phyloP scores from a whole-genome alignment of 345 rosid genomes.

The Diplotaxis tenuifolia region DNA sequence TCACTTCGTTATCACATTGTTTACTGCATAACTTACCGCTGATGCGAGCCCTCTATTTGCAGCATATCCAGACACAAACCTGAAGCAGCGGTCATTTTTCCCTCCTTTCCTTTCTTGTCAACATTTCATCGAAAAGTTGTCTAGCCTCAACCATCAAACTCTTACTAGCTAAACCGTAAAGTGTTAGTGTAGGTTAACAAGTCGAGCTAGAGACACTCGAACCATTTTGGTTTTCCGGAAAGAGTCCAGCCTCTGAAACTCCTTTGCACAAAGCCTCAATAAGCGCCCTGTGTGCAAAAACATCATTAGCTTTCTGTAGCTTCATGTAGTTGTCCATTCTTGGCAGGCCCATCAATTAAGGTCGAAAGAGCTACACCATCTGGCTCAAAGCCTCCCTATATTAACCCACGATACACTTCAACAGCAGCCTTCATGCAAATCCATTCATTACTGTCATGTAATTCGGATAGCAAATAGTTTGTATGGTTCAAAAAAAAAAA shows the following conservation, averaged over 20 bases:
- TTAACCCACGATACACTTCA: constrained; percentile 25
- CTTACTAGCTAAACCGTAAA: constrained; percentile 42
- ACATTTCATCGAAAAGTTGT: constrained; percentile 45
- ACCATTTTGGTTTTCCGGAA: constrained; percentile 46
- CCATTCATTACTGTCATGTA: constrained; percentile 34
- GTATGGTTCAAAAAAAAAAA: too few species aligned
- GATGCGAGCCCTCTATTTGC: constrained; percentile 38
- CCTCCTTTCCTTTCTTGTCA: constrained; percentile 37
- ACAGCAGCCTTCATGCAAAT: constrained; percentile 36
- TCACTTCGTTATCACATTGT: constrained; percentile 18
- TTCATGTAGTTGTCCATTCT: constrained; percentile 38
- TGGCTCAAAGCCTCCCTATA: constrained; percentile 40
- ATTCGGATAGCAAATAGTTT: too few species aligned
- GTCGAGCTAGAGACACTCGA: constrained; percentile 45
- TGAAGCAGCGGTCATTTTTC: constrained; percentile 28
- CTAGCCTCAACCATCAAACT: constrained; percentile 47
- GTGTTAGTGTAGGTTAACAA: constrained; percentile 41
- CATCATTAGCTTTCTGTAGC: constrained; percentile 47
- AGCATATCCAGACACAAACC: constrained; percentile 40
- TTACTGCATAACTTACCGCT: constrained; percentile 3
- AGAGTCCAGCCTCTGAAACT: constrained; percentile 45
- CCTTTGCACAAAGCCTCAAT: constrained; percentile 41
- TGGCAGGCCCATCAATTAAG: constrained; percentile 47
- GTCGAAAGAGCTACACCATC: constrained; percentile 45
- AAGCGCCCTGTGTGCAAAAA: constrained; percentile 40